phyloP scores from a whole-genome alignment of 2,329 filamentous ascomycete species.

The Fusarium ramigenum region DNA sequence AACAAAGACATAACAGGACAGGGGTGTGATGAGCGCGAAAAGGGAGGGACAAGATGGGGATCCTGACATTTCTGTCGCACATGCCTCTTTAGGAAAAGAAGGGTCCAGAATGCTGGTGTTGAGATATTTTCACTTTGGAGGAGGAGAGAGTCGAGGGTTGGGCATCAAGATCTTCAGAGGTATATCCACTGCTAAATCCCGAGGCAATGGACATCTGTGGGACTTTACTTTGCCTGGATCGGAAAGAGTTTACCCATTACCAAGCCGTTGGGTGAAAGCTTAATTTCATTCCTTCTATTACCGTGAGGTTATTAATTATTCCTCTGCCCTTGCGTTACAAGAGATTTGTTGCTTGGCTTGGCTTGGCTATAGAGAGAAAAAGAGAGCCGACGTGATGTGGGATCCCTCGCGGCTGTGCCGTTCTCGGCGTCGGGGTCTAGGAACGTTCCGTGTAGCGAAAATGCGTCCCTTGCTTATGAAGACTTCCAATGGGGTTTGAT shows the following conservation, averaged over 20 bases:
- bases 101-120: neutral
- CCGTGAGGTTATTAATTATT: neutral
- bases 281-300: constrained; percentile 6
- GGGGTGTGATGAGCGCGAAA: neutral
- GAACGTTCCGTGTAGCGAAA: constrained; percentile 1
- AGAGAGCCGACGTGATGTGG: neutral
- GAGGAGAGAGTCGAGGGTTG: neutral
- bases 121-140: neutral
- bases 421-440: constrained; percentile 3
- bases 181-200: constrained; percentile 9
- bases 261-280: constrained; percentile 31
- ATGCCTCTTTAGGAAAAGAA: neutral
- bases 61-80: constrained; percentile 1
- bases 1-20: neutral
- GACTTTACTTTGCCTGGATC: constrained; percentile 3
- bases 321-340: neutral
- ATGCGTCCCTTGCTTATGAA: neutral
- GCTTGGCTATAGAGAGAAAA: neutral
- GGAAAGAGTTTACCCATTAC: neutral
- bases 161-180: constrained; percentile 30
- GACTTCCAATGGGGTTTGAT: neutral
- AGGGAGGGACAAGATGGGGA: neutral
- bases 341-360: neutral
- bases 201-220: constrained; percentile 17
- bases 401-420: neutral